Evolutionary conservation across 2,329 filamentous ascomycete genomes (phyloP).

Genomic region (Mollisia scopiformis): DNA sequence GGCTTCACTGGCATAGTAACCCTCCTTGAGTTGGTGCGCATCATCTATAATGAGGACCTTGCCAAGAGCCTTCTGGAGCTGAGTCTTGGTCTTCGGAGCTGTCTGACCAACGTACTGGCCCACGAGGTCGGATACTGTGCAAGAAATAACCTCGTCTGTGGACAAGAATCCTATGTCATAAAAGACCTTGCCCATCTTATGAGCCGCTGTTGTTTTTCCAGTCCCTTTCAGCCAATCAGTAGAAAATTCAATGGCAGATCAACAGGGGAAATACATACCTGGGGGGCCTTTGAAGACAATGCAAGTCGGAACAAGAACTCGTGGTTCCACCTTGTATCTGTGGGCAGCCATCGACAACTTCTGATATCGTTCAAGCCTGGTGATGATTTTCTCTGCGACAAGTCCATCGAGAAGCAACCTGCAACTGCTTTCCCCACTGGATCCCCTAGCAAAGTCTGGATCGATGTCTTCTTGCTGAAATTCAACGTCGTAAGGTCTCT

Average conservation of each 20-base stretch:
- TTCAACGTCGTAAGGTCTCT: conserved; percentile 17
- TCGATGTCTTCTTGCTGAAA: conserved; percentile 50
- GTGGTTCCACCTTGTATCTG: conserved; percentile 49
- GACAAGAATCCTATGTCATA: conserved; percentile 73
- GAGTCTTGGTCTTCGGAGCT: conserved; percentile 61
- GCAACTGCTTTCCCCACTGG: conserved; percentile 41
- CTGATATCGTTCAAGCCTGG: conserved; percentile 51
- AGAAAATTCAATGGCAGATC: background rate
- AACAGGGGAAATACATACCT: conserved; percentile 33
- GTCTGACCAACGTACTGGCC: conserved; percentile 70
- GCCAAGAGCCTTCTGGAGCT: conserved; percentile 54
- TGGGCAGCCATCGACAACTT: conserved; percentile 45
- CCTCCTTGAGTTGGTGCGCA: conserved; percentile 54
- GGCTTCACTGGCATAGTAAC: conserved; percentile 59
- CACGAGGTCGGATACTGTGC: conserved; percentile 67
- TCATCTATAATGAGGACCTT: conserved; percentile 60
- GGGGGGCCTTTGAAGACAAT: conserved; percentile 53
- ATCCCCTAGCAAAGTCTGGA: conserved; percentile 47
- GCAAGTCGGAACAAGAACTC: conserved; percentile 55
- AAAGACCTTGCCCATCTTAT: conserved; percentile 76
- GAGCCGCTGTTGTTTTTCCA: conserved; percentile 71
- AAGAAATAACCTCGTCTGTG: conserved; percentile 59
- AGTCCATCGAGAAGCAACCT: conserved; percentile 52
- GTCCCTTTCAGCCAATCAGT: conserved; percentile 44
- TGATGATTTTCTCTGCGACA: conserved; percentile 52